Evolutionary conservation across 1,139 yeast species (phyloP).

Genomic region (Casaregolazyma suthepensis): DNA sequence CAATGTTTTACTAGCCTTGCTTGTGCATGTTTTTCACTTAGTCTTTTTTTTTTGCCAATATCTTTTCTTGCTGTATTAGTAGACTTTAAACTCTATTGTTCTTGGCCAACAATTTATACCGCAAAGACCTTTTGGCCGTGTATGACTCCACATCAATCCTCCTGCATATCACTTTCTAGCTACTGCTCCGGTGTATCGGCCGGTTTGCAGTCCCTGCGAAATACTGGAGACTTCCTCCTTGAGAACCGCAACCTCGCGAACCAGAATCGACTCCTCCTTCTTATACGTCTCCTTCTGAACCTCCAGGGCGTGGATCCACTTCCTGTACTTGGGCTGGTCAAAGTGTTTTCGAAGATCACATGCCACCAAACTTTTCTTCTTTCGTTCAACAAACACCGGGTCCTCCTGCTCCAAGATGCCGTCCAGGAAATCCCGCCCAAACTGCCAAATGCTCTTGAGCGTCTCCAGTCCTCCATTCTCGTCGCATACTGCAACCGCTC

Average conservation of each 20-base stretch:
- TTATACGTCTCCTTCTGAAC: slow-evolving; percentile 27
- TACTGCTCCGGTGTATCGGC: slow-evolving; percentile 4
- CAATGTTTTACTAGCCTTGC: not conserved
- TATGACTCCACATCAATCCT: not conserved
- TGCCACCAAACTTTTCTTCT: slow-evolving; percentile 40
- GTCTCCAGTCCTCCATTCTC: slow-evolving; percentile 31
- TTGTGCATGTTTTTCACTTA: not conserved
- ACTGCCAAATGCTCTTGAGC: slow-evolving; percentile 37
- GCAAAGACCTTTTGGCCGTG: slow-evolving; percentile 21
- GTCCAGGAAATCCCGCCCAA: slow-evolving; percentile 37
- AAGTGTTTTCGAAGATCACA: slow-evolving; percentile 44
- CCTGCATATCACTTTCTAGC: slow-evolving; percentile 6
- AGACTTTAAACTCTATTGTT: not conserved
- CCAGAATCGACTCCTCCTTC: not conserved
- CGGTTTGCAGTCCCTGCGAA: not conserved
- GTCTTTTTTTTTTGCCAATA: not conserved
- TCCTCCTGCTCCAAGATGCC: slow-evolving; percentile 36
- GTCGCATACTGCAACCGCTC: slow-evolving; percentile 6
- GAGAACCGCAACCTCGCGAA: slow-evolving; percentile 21
- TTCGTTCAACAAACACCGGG: slow-evolving; percentile 44
- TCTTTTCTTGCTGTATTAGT: not conserved
- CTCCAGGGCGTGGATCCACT: slow-evolving; percentile 57
- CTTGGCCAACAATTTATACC: slow-evolving; percentile 2
- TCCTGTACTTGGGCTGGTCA: slow-evolving; percentile 59
- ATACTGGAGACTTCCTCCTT: slow-evolving; percentile 5